Percentiles rank a stretch among this genome's conserved stretches.
phyloP scores from a whole-genome alignment of 1,139 yeast species.

The Magnusiomyces tetraspermus region DNA sequence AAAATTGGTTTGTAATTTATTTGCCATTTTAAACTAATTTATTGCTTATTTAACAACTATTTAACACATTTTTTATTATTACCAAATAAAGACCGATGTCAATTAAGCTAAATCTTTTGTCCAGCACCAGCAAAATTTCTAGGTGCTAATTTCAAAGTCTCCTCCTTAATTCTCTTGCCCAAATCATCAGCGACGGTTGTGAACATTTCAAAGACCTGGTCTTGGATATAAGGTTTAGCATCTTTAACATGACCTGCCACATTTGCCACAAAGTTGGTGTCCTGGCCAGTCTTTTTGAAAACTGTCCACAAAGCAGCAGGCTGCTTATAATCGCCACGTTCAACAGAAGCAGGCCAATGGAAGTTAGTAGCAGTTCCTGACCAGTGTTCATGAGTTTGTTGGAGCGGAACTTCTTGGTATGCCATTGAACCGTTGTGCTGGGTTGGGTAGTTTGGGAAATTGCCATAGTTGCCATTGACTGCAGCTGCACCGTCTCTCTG shows the following conservation, averaged over 20 bases:
- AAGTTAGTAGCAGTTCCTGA: constrained; percentile 77
- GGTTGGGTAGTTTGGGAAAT: constrained; percentile 57
- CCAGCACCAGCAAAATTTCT: no score
- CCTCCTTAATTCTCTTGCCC: constrained; percentile 29
- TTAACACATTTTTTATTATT: no score
- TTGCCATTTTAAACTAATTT: no score
- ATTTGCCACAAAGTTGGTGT: constrained; percentile 74
- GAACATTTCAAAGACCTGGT: constrained; percentile 70
- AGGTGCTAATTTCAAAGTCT: neutral
- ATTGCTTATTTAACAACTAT: no score
- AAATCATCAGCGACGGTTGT: constrained; percentile 60
- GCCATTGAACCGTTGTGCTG: constrained; percentile 39
- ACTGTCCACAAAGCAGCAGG: constrained; percentile 66
- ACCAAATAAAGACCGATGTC: no score
- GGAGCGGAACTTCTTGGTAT: constrained; percentile 36
- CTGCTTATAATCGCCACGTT: constrained; percentile 58
- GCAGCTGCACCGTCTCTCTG: constrained; percentile 84
- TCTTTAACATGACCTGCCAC: constrained; percentile 62
- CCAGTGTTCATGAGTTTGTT: constrained; percentile 76
- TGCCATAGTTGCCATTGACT: constrained; percentile 70
- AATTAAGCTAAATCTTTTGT: no score
- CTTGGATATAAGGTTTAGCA: constrained; percentile 72
- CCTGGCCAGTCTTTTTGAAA: constrained; percentile 57
- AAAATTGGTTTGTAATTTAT: no score
- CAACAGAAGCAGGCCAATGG: constrained; percentile 68